Evolutionary conservation across 1,284 basidiomycete species (phyloP), one percentile per base, ranked within the genome.

Genomic region (Trichosporon sp.): DNA sequence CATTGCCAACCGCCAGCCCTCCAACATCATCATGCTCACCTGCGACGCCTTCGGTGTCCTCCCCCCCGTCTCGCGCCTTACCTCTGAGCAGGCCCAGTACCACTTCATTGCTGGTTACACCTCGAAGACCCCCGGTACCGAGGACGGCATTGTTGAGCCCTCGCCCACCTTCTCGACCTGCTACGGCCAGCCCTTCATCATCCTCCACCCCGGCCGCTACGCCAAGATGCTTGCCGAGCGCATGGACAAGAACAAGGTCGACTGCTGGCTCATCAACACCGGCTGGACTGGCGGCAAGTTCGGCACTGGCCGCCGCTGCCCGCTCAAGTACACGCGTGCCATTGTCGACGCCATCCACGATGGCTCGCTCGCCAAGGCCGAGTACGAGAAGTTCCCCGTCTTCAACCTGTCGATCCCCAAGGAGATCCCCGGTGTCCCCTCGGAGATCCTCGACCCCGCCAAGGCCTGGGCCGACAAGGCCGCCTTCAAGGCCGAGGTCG

Each of bases 241-340:
- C 76, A 99, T 99, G 95, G 82, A 88, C 65, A 86, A 89, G 82
- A 85, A 91, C 84, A 87, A 92, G 69, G 94, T 94, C 76, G 83
- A 95, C 82, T 97, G 95, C 85, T 99, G 92, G 92, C 86, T 99
- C 77, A 92, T 99, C 87, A 98, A 99, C 89, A 98, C 95, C 21
- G 95, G 95, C 75, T 99, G 95, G 95, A 90, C 91, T 63, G 89
- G 91, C 67, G 95, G 95, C 80, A 94, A 93, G 82, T 99, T 88
- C 80, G 95, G 95, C 64, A 81, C 80, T 33, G 92, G 92, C 71
- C 91, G 90, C 82, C 91, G 94, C 70, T 97, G 94, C 86, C 89
- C 94, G 31, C 88, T 97, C 83, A 92, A 91, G 80, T 92, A 89
- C 84, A 98, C 95, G 49, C 92, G 95, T 65, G 89, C 89, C 68